phyloP scores from a whole-genome alignment of 345 rosid genomes.

The Ceriops tagal region DNA sequence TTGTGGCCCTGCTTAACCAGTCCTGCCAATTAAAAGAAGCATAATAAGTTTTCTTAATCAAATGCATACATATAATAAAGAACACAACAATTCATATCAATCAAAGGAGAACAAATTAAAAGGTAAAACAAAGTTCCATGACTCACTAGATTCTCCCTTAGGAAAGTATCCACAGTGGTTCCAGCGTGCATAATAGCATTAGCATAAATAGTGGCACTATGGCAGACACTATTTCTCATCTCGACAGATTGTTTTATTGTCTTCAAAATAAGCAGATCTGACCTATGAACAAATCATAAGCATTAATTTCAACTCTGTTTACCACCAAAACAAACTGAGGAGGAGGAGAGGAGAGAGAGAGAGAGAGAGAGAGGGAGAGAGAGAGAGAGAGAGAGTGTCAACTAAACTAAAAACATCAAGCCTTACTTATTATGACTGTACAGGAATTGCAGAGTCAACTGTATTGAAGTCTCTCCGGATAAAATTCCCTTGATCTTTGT shows the following conservation, averaged over 20 bases:
- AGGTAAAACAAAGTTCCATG: slow-evolving; percentile 1
- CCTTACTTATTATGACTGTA: slow-evolving; percentile 92
- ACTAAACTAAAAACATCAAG: neutral
- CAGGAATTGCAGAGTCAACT: slow-evolving; percentile 85
- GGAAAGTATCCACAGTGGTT: slow-evolving; percentile 96
- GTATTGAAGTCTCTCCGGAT: slow-evolving; percentile 94
- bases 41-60: neutral
- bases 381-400: too few species aligned
- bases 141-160: slow-evolving; percentile 92
- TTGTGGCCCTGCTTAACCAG: slow-evolving; percentile 99
- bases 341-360: too few species aligned
- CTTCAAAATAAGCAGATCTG: slow-evolving; percentile 89
- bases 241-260: slow-evolving; percentile 97
- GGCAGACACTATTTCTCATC: slow-evolving; percentile 98
- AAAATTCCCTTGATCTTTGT: slow-evolving; percentile 81
- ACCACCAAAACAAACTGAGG: neutral
- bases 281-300: slow-evolving; percentile 45
- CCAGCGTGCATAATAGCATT: slow-evolving; percentile 99
- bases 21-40: slow-evolving; percentile 49
- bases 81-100: neutral
- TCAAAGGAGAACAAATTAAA: slow-evolving; percentile 3
- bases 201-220: slow-evolving; percentile 96
- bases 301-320: slow-evolving; percentile 1
- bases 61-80: neutral
- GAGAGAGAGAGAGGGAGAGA: too few species aligned